Conservation (phyloP, 768 basidiomycete genomes). For the Leccinum olivaceopallidum region DNA sequence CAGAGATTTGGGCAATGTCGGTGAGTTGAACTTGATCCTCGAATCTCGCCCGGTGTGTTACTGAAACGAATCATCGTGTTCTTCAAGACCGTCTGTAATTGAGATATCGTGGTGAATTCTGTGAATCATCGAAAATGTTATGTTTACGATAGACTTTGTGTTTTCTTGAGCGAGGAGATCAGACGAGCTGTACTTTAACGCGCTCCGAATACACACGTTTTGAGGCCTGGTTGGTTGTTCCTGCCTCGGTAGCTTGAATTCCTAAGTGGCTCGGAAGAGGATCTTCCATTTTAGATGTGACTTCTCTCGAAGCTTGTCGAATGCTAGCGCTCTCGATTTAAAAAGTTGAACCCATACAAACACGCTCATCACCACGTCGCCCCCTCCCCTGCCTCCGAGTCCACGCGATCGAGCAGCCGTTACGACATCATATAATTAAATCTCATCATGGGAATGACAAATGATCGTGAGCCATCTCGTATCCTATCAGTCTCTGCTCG, state of each 20-base stretch:
- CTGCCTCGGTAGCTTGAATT: not conserved
- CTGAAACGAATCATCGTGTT: not conserved
- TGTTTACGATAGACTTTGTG: conserved; percentile 23
- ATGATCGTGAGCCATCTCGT: too few species aligned
- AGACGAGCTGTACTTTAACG: conserved; percentile 2
- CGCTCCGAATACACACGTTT: conserved; percentile 1
- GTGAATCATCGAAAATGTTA: conserved; percentile 6
- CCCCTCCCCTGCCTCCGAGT: not conserved
- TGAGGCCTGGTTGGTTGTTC: too few species aligned
- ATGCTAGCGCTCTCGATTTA: not conserved
- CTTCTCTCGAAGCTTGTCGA: conserved; percentile 1
- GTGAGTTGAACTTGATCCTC: conserved; percentile 35
- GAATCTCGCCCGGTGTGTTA: not conserved
- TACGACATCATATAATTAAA: too few species aligned
- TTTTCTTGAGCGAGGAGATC: not conserved
- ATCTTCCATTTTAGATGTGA: conserved; percentile 7
- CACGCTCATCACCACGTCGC: not conserved
- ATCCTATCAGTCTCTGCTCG: too few species aligned
- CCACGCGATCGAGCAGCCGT: not conserved
- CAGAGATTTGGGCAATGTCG: conserved; percentile 75
- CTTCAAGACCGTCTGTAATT: conserved; percentile 27
- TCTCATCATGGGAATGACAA: too few species aligned
- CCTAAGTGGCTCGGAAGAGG: not conserved
- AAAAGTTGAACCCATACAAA: not conserved
- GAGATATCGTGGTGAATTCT: not conserved